Conservation (phyloP, 495 filamentous ascomycete genomes). For the Aspergillus coremiiformis region DNA sequence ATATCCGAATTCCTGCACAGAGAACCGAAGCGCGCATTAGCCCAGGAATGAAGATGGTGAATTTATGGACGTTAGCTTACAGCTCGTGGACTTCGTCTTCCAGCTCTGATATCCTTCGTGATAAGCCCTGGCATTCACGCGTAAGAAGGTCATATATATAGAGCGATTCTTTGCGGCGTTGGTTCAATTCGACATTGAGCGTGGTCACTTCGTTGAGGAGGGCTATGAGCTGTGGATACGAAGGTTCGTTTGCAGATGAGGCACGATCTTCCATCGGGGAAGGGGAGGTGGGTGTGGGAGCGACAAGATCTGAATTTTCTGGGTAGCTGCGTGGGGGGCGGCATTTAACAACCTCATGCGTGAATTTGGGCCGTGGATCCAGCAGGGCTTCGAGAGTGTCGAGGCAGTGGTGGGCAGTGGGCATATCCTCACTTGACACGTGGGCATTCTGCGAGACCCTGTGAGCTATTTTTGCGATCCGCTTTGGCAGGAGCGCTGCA, state of each 20-base stretch:
- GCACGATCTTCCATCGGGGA: not conserved
- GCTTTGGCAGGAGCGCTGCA: conserved; percentile 13
- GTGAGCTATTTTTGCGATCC: conserved; percentile 22
- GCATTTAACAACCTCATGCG: conserved; percentile 14
- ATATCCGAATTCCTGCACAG: conserved; percentile 24
- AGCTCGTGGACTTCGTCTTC: conserved; percentile 28
- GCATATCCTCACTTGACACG: conserved; percentile 13
- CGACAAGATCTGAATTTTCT: not conserved
- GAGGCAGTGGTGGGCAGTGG: conserved; percentile 22
- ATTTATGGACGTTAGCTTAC: conserved; percentile 15
- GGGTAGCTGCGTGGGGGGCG: conserved; percentile 8
- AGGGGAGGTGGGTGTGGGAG: not conserved
- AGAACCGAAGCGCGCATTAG: not conserved
- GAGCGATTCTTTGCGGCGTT: conserved; percentile 26
- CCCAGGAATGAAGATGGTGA: not conserved
- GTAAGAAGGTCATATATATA: conserved; percentile 28
- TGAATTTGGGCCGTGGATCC: conserved; percentile 19
- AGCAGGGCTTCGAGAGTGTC: conserved; percentile 28
- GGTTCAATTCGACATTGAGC: conserved; percentile 23
- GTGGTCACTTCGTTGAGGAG: conserved; percentile 22
- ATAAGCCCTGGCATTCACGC: conserved; percentile 22
- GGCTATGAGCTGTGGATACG: conserved; percentile 14
- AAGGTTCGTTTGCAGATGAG: conserved; percentile 1
- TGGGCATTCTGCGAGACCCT: conserved; percentile 10
- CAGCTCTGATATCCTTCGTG: conserved; percentile 20